phyloP scores from a whole-genome alignment of 495 filamentous ascomycete species.

The Usnea hakonensis region DNA sequence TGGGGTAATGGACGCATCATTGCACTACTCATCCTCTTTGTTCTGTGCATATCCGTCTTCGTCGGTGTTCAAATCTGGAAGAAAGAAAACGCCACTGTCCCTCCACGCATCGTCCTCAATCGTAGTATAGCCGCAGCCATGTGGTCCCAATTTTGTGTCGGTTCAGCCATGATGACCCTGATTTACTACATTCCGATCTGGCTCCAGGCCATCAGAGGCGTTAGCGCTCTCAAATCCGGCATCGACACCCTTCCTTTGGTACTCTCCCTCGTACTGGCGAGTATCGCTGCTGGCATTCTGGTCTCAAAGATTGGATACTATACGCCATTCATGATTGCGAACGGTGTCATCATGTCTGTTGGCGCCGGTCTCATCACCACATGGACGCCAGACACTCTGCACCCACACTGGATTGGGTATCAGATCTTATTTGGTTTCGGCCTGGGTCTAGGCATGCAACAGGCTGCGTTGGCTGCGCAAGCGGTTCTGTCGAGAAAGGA shows the following conservation, averaged over 20 bases:
- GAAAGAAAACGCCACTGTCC: conserved; percentile 43
- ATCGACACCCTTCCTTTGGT: conserved; percentile 38
- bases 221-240: conserved; percentile 31
- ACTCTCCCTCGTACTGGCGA: conserved; percentile 38
- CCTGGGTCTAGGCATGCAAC: conserved; percentile 66
- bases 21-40: conserved; percentile 43
- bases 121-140: conserved; percentile 46
- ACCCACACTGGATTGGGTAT: conserved; percentile 58
- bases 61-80: conserved; percentile 39
- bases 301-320: conserved; percentile 60
- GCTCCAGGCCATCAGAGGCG: conserved; percentile 58
- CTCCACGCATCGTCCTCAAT: conserved; percentile 48
- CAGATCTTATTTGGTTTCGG: conserved; percentile 65
- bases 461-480: conserved; percentile 56
- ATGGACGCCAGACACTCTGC: conserved; percentile 42
- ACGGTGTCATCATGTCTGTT: conserved; percentile 45
- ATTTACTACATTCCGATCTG: conserved; percentile 63
- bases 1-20: conserved; percentile 49
- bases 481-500: conserved; percentile 49
- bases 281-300: conserved; percentile 41
- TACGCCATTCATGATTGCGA: conserved; percentile 49
- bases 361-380: conserved; percentile 59
- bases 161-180: conserved; percentile 30
- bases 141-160: conserved; percentile 26
- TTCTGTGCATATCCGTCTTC: conserved; percentile 39